A percentile compares a stretch with the other conserved stretches of the same genome.
Conservation (phyloP, 805 yeast genomes). For the Saccharomycopsis javanensis region DNA sequence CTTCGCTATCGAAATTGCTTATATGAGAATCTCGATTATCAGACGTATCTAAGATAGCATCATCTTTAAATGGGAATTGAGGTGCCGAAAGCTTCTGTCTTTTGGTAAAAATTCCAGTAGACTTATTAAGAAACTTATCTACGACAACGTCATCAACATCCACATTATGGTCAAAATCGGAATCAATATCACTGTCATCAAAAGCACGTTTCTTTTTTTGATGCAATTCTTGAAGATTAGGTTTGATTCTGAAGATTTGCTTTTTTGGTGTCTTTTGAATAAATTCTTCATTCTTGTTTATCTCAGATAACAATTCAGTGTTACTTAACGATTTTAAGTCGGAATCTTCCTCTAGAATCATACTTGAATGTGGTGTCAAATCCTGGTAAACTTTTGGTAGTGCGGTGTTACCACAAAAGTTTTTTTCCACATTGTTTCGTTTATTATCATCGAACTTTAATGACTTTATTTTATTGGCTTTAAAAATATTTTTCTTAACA, state of each 20-base stretch:
- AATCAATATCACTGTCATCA: constrained; percentile 10
- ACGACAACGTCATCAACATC: constrained; percentile 16
- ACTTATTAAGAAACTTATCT: constrained; percentile 16
- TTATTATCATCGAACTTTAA: background rate
- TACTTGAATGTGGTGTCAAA: constrained; percentile 17
- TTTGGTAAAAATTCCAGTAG: constrained; percentile 16
- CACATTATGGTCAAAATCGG: constrained; percentile 13
- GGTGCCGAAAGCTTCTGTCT: constrained; percentile 14
- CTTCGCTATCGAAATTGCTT: background rate
- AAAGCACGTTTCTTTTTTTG: constrained; percentile 10
- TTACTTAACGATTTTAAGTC: background rate
- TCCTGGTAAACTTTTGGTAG: constrained; percentile 8
- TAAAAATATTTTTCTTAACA: constrained; percentile 3
- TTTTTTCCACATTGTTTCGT: background rate
- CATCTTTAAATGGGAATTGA: background rate
- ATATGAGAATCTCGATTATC: background rate
- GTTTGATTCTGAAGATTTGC: constrained; percentile 7
- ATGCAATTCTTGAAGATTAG: background rate
- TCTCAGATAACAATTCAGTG: constrained; percentile 16
- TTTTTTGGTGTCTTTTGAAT: constrained; percentile 7
- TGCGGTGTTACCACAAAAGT: background rate
- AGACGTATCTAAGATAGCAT: background rate
- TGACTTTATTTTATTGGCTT: background rate
- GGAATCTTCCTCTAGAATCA: constrained; percentile 13
- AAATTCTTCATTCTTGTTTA: constrained; percentile 12